phyloP scores from a whole-genome alignment of 352 stramenopile species.

The Pythium periplocum region DNA sequence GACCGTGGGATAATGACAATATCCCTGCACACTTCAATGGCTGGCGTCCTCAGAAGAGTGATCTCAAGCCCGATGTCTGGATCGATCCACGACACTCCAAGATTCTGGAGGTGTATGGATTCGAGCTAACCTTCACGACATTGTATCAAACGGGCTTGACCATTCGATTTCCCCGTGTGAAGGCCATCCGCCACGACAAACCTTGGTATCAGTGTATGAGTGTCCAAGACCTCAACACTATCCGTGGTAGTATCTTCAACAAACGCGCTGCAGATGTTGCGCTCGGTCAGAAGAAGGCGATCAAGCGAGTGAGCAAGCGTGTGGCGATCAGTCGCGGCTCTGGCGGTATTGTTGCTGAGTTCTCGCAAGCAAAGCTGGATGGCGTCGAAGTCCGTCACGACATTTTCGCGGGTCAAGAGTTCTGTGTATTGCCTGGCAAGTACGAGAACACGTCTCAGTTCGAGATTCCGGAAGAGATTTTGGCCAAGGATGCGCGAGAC shows the following conservation, averaged over 20 bases:
- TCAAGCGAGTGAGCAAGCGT: constrained; percentile 40
- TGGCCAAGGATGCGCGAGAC: constrained; percentile 15
- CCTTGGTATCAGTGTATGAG: constrained; percentile 78
- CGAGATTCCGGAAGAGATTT: constrained; percentile 28
- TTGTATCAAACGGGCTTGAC: constrained; percentile 79
- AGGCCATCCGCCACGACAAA: constrained; percentile 81
- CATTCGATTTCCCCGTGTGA: constrained; percentile 74
- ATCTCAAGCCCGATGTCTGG: constrained; percentile 76
- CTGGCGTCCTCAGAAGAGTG: constrained; percentile 72
- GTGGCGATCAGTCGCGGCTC: constrained; percentile 12
- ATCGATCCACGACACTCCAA: constrained; percentile 79
- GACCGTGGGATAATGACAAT: constrained; percentile 60
- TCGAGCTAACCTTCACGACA: constrained; percentile 78
- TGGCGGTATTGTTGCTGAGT: constrained; percentile 46
- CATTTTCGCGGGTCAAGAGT: constrained; percentile 65
- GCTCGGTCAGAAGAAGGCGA: constrained; percentile 54
- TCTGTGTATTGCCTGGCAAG: constrained; percentile 77
- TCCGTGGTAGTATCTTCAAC: constrained; percentile 50
- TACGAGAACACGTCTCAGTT: constrained; percentile 26
- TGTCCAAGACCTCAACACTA: constrained; percentile 69
- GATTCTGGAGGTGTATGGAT: constrained; percentile 81
- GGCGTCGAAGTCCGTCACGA: constrained; percentile 44
- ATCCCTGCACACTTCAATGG: constrained; percentile 68
- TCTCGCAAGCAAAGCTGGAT: constrained; percentile 58
- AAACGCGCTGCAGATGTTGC: constrained; percentile 70